Evolutionary conservation across 2,329 filamentous ascomycete species (phyloP), one percentile per base, ranked within the genome.

Genomic region (Cladophialophora chaetospira): DNA sequence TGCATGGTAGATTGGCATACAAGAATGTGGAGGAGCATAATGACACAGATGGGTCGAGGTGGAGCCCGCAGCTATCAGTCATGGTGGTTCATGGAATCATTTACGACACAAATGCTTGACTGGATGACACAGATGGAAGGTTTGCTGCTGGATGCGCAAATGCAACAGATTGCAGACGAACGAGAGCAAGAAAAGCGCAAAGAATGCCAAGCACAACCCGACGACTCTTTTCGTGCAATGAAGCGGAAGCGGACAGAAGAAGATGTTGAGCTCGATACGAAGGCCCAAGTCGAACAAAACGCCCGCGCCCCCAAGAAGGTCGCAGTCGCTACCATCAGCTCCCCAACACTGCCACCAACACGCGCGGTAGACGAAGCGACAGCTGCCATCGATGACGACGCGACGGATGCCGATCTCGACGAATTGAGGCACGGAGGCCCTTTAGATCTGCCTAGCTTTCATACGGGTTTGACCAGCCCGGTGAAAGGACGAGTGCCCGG

Each of bases 41-140:
- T 77, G 43, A 75, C 71, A 53, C 72, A 75, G 23, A 65, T 78
- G 26, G 77, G 75, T 4, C 64, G 76, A 25, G 72, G 71, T 44
- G 75, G 74, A 9, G 75, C 75, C 5, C 70, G 73, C 44, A 78
- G 75, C 57, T 78, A 77, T 58, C 77, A 75, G 62, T 73, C 75
- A 4, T 78, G 75, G 75, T 77, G 75, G 75, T 63, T 61, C 28
- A 57, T 65, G 17, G 63, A 67, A 45, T 61, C 59, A 8, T 67
- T 67, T 54, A 45, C 61, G 8, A 61, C 62, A 4, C 60, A 63
- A 43, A 64, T 67, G 63, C 57, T 67, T 3, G 46, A 52, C 25
- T 67, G 63, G 61, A 65, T 66, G 64, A 63, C 63, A 6, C 61
- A 67, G 44, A 60, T 66, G 56, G 63, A 65, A 55, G 65, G 65